These are phyloP conservation scores for Podospora anserina DNA, from an alignment of 495 filamentous ascomycete species.

Conservation along the genomic window DNA sequence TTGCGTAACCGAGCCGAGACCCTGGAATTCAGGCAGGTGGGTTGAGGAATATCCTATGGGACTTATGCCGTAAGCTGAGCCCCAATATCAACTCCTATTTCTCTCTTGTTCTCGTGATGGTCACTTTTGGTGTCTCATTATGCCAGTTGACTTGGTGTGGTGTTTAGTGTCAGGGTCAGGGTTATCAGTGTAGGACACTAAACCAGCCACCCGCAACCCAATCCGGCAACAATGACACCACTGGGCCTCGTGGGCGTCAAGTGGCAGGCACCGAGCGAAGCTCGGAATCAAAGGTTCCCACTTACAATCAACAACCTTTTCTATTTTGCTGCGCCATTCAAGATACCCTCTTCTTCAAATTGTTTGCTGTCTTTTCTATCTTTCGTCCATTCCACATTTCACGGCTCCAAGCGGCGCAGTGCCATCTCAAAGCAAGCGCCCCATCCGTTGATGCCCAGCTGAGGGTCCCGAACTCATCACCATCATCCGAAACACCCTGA, in stretches of 20 bases:
- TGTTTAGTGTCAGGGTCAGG: not conserved
- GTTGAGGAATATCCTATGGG: not conserved
- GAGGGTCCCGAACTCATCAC: not conserved
- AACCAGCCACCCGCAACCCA: not conserved
- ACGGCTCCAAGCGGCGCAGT: not conserved
- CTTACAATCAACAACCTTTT: not conserved
- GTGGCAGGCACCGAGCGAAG: not conserved
- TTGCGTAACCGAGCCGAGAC: not conserved
- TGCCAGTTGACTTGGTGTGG: not conserved
- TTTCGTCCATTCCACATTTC: not conserved
- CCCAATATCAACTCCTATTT: not conserved
- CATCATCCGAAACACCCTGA: constrained; percentile 10
- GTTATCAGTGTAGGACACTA: not conserved
- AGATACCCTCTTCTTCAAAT: constrained; percentile 18
- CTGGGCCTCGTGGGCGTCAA: not conserved
- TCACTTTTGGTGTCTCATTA: not conserved
- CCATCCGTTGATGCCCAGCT: not conserved
- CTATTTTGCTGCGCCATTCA: constrained; percentile 20
- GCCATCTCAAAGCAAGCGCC: not conserved
- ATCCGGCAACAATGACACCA: not conserved
- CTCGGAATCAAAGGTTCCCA: not conserved
- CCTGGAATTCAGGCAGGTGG: not conserved
- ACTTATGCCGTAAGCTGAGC: not conserved
- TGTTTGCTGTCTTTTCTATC: constrained; percentile 13
- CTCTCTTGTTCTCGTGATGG: not conserved